Base-by-base conservation (phyloP, 1,284 basidiomycete genomes). In the Leccinum angustisporum region DNA sequence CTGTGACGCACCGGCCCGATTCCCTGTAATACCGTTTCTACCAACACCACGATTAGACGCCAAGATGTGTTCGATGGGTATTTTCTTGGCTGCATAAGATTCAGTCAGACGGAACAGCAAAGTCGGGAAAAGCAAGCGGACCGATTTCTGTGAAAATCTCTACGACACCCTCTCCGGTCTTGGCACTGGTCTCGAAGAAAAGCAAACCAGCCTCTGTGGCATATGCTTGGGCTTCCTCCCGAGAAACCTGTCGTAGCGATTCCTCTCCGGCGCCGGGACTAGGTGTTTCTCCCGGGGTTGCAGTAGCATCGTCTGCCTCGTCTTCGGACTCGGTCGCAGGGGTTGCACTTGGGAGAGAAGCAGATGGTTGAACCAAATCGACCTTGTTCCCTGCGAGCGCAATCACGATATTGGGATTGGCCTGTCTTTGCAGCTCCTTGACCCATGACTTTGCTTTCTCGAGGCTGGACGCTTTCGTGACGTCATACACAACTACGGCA, bases 401-500 rank as follows among this genome's bases (percentile, higher is more conserved):
- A 71, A 99, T 99, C 72, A 99, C 95, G 74, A 99, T 98, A 78
- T 98, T 98, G 40, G 97, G 96, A 77, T 97, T 98, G 43, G 97
- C 97, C 76, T 99, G 97, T 66, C 97, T 88, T 78, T 99, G 97
- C 30, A 99, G 85, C 79, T 99, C 97, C 81, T 98, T 99, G 66
- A 99, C 96, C 97, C 97, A 99, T 38, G 95, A 95, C 81, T 99
- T 99, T 63, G 97, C 97, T 78, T 99, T 99, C 77, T 99, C 97
- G 65, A 99, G 85, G 70, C 95, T 98, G 61, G 91, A 86, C 62
- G 90, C 89, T 76, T 95, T 96, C 59, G 94, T 97, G 61, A 99
- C 90, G 76, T 99, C 97, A 79, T 98, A 99, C 31, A 98, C 96
- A 33, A 99, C 97, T 40, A 98, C 95, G 51, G 96, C 97, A 7